Evolutionary conservation across 768 basidiomycete genomes (phyloP), one percentile per base, ranked within the genome.

Genomic region (Mrakia hoshinonis): DNA sequence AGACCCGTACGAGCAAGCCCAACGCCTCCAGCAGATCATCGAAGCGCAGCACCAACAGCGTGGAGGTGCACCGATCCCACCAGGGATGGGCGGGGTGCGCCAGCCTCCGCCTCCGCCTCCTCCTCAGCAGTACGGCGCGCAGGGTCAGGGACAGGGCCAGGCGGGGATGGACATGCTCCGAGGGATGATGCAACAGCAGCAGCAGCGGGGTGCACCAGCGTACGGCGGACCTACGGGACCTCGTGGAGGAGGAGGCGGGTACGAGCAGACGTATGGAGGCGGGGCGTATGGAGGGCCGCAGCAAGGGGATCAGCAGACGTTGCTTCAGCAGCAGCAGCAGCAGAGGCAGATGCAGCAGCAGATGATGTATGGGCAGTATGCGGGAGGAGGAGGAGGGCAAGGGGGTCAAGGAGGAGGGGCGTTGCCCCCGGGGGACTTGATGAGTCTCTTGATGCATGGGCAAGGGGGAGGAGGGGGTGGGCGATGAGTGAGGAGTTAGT

Each of bases 151-250:
- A 55, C 26, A 31, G 34, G 54, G 29, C 0, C 54, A 55, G 34
- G 54, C 54, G n/a, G n/a, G n/a, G 54, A 55, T 55, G 54, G 55
- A 69, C 36, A 29, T 69, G 46, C 61, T 69, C 20, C 60, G 68
- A 47, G 55, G 60, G 31, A 69, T 69, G 68, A 69, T 69, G 68
- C 55, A 43, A 24, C 68, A 69, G 61, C 68, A 69, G 68, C 68
- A 69, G 61, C 60, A 48, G 0, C 58, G 48, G 54, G 39, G 24
- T 18, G 36, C 36, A 49, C 43, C 34, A 20, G 31, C n/a, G 18
- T 55, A 55, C 54, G 26, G 49, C 18, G n/a, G 46, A 7, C 34
- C 46, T 10, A 5, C 9, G 2, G 22, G 12, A 1, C 13, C 26
- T 4, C 22, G 11, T 20, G 46, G 4, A 31, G 26, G 64, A 20